A percentile compares a stretch with the other conserved stretches of the same genome.
Conservation (phyloP, 1,284 basidiomycete species). For the Fistulinella staudtii region DNA sequence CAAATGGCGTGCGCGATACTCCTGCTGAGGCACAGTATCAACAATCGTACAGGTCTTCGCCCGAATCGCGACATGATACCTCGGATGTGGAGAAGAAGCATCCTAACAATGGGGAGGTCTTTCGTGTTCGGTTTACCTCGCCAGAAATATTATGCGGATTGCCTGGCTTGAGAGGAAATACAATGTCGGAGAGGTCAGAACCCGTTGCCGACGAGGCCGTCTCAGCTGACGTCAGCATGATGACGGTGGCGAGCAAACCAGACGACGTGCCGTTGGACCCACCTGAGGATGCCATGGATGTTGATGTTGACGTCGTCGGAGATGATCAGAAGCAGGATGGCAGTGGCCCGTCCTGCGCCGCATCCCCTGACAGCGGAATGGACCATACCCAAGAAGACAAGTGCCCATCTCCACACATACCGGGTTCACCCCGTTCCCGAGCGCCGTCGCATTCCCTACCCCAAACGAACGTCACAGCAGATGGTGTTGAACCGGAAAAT, state of each 20-base stretch:
- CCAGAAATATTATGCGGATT: constrained; percentile 25
- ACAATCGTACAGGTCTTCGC: constrained; percentile 19
- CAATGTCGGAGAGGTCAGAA: constrained; percentile 1
- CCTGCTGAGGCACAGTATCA: constrained; percentile 27
- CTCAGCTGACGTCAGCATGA: background rate
- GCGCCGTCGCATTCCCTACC: background rate
- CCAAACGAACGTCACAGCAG: background rate
- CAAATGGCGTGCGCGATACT: constrained; percentile 22
- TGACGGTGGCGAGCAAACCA: background rate
- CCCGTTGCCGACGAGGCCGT: background rate
- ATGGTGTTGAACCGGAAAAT: background rate
- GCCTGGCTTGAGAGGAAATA: constrained; percentile 12
- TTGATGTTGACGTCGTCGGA: constrained; percentile 17
- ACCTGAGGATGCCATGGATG: constrained; percentile 27
- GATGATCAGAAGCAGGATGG: constrained; percentile 3
- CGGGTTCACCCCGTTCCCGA: constrained; percentile 6
- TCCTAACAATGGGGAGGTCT: constrained; percentile 14
- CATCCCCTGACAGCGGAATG: background rate
- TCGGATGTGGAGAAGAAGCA: constrained; percentile 15
- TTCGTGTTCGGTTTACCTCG: constrained; percentile 31
- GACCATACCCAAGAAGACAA: background rate
- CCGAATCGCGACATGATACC: constrained; percentile 14
- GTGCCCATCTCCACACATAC: background rate
- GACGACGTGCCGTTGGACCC: background rate
- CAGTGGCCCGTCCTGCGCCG: background rate